Percentiles rank a stretch among this genome's conserved stretches.
These are phyloP conservation scores for Myrica gale DNA, from an alignment of 306 rosid genomes.

Conservation along the genomic window DNA sequence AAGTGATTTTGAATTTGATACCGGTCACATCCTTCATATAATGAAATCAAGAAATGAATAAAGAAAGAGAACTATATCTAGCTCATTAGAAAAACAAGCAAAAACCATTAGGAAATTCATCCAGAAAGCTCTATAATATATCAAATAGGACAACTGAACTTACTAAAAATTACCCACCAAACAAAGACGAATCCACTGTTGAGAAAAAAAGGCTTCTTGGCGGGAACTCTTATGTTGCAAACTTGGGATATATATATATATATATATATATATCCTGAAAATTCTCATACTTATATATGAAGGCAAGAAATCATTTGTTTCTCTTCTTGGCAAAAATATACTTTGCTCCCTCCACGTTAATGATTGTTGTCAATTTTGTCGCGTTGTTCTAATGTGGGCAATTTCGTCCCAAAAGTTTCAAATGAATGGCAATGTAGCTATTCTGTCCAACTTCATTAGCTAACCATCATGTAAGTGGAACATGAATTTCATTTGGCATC, in stretches of 20 bases:
- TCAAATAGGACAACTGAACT: neutral
- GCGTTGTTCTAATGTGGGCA: too few species aligned
- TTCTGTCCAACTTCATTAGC: too few species aligned
- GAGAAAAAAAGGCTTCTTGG: too few species aligned
- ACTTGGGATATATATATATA: neutral
- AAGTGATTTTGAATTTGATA: neutral
- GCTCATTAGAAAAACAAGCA: neutral
- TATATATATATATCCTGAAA: neutral
- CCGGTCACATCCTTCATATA: neutral
- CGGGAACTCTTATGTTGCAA: too few species aligned
- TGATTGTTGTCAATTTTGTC: too few species aligned
- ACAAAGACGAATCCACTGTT: neutral
- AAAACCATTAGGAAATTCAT: neutral
- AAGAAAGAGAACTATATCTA: neutral
- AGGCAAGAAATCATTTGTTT: neutral
- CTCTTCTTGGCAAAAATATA: too few species aligned
- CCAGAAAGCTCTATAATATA: neutral
- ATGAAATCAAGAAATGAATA: neutral
- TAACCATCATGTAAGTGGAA: too few species aligned
- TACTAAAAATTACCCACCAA: neutral
- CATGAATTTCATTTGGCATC: too few species aligned
- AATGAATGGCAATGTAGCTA: too few species aligned
- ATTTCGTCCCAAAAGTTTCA: too few species aligned
- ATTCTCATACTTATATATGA: neutral
- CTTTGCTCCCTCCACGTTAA: too few species aligned